Percentiles rank a stretch among this genome's conserved stretches.
Conservation (phyloP, 305 asterid species). For the Solanum hybrid region DNA sequence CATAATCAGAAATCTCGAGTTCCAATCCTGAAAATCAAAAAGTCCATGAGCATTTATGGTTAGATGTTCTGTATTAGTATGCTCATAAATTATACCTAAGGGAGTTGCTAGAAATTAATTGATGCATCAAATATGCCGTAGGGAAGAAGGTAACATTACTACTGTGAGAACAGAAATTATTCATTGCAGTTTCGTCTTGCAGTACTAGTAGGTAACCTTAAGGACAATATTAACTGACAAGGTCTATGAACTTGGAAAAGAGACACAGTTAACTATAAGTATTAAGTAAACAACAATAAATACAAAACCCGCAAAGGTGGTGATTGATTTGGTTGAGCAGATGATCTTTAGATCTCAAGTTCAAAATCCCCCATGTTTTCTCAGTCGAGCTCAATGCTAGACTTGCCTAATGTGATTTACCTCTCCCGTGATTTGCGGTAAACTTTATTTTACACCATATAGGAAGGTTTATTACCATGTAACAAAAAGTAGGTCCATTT, state of each 20-base stretch:
- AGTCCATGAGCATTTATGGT: not conserved
- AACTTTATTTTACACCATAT: not conserved
- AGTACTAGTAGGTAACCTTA: not conserved
- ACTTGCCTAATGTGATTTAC: not conserved
- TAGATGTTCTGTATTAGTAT: not conserved
- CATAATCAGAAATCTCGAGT: not conserved
- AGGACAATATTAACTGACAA: not conserved
- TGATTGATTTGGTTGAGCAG: not conserved
- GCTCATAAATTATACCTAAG: not conserved
- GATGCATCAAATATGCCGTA: not conserved
- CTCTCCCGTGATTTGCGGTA: rapidly evolving
- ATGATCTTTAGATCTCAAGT: not conserved
- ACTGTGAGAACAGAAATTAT: not conserved
- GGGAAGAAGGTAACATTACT: not conserved
- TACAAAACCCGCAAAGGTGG: not conserved
- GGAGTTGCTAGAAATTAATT: not conserved
- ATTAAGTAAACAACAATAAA: not conserved
- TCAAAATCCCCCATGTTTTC: not conserved
- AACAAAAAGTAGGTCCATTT: not conserved
- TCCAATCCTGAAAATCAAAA: not conserved
- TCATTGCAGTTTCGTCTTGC: not conserved
- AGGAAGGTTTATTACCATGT: not conserved
- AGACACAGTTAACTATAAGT: not conserved
- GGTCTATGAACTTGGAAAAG: not conserved
- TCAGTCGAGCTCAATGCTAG: not conserved